These are phyloP conservation scores for Diaporthe vexans DNA, from an alignment of 2,329 filamentous ascomycete species.

Conservation along the genomic window DNA sequence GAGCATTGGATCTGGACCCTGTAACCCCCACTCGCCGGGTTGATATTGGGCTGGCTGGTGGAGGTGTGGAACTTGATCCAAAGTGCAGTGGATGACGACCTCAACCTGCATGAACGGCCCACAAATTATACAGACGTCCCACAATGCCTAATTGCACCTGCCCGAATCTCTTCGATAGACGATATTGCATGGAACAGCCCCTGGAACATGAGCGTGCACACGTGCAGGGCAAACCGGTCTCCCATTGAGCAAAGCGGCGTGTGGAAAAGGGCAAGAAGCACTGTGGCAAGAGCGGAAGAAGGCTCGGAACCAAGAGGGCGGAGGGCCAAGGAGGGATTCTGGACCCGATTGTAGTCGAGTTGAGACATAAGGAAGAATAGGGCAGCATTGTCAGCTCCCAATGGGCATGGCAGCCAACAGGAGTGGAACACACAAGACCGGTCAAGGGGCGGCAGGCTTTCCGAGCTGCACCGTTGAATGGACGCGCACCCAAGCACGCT, in stretches of 20 bases:
- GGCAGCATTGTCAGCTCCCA: conserved; percentile 33
- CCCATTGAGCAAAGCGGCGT: neutral
- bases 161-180: neutral
- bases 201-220: neutral
- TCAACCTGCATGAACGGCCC: conserved; percentile 20
- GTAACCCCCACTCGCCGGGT: conserved; percentile 9
- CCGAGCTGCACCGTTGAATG: conserved; percentile 31
- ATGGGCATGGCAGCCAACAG: conserved; percentile 20
- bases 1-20: conserved; percentile 22
- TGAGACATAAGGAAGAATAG: conserved; percentile 24
- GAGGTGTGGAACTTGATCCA: conserved; percentile 24
- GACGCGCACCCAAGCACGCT: conserved; percentile 21
- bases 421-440: conserved; percentile 32
- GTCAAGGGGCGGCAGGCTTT: conserved; percentile 34
- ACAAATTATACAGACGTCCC: conserved; percentile 26
- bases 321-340: neutral
- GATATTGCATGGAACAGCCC: neutral
- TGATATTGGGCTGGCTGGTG: conserved; percentile 14
- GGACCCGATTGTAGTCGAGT: neutral
- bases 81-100: conserved; percentile 17
- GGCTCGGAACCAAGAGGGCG: neutral
- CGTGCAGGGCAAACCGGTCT: neutral
- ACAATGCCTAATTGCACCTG: conserved; percentile 30
- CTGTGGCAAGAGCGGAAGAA: conserved; percentile 9
- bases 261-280: neutral